Base-by-base conservation (phyloP, 2,329 filamentous ascomycete species). In the Orbilia ellipsospora region DNA sequence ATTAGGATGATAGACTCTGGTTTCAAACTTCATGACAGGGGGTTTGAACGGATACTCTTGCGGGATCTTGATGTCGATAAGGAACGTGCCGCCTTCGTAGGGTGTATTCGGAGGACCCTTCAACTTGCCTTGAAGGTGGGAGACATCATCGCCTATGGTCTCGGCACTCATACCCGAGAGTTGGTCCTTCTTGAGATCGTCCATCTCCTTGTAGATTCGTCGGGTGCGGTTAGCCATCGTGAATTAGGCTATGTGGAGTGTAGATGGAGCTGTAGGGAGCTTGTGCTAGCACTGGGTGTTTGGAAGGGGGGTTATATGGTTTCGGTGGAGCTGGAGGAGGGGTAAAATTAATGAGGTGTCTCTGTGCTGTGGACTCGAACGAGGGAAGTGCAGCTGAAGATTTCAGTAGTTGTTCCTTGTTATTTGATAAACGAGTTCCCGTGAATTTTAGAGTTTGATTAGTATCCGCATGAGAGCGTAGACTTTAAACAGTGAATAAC, bases 1-100 rank as follows among this genome's bases (percentile, higher is more conserved):
- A 81, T 99, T 99, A 40, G 95, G 95, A 82, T 99, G 95, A 94
- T 94, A 99, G 79, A 98, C 90, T 83, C 90, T 94, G 78, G 95
- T 99, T 78, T 90, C 88, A 81, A 98, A 98, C 80, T 89, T 90
- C 91, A 99, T 98, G 73, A 88, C 83, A 3, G 95, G 95, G 2
- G 94, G 92, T 79, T 93, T 91, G 85, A 99, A 99, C 0, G 95
- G 95, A 81, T 99, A 99, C 79, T 92, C 91, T 77, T 88, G 87
- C 0, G 94, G 94, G 63, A 99, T 95, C 80, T 87, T 87, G 80
- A 99, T 95, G 80, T 97, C 92, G 78, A 99, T 88, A 15, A 87
- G 83, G 82, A 89, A 99, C 28, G 87, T 90, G 48, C 93, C 95
- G 18, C 93, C 93, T 78, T 94, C 92, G 81, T 98, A 99, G 0